Conservation (phyloP, 2,329 filamentous ascomycete species). For the Mycosphaerella sp. region DNA sequence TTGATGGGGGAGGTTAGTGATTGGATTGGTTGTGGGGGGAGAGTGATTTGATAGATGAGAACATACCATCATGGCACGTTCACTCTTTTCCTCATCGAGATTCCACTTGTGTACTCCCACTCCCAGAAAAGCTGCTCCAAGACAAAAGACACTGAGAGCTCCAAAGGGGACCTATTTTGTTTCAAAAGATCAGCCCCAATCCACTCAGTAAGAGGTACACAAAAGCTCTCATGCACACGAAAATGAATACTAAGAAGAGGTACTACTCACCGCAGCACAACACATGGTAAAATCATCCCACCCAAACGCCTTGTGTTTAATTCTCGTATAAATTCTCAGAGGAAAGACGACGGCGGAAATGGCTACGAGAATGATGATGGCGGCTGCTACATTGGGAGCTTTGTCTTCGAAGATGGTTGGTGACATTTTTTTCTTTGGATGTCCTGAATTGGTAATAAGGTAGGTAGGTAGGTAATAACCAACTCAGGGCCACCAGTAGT, state of each 20-base stretch:
- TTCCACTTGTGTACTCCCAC: slow-evolving; percentile 29
- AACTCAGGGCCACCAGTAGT: too few relatives aligned
- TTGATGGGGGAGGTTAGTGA: slow-evolving; percentile 1
- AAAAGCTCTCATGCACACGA: too few relatives aligned
- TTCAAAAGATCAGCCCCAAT: too few relatives aligned
- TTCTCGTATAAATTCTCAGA: slow-evolving; percentile 21
- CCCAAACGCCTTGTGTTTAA: slow-evolving; percentile 25
- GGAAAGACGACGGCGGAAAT: slow-evolving; percentile 19
- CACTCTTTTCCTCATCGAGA: slow-evolving; percentile 16
- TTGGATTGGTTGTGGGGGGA: too few relatives aligned
- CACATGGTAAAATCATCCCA: slow-evolving; percentile 32
- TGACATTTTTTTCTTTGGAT: not conserved
- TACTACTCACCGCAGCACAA: slow-evolving; percentile 15
- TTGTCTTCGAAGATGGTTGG: slow-evolving; percentile 19
- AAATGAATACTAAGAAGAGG: too few relatives aligned
- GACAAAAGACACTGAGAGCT: slow-evolving; percentile 27
- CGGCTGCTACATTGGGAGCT: slow-evolving; percentile 21
- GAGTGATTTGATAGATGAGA: too few relatives aligned
- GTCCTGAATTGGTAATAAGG: too few relatives aligned
- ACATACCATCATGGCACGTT: slow-evolving; percentile 23
- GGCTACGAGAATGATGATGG: slow-evolving; percentile 17
- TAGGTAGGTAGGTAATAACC: too few relatives aligned
- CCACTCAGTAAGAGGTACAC: too few relatives aligned
- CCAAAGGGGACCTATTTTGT: slow-evolving; percentile 23
- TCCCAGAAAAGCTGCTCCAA: slow-evolving; percentile 31